Percentiles rank a stretch among this genome's conserved stretches.
These are phyloP conservation scores for Trichoderma sp. DNA, from an alignment of 2,329 filamentous ascomycete species.

Conservation along the genomic window DNA sequence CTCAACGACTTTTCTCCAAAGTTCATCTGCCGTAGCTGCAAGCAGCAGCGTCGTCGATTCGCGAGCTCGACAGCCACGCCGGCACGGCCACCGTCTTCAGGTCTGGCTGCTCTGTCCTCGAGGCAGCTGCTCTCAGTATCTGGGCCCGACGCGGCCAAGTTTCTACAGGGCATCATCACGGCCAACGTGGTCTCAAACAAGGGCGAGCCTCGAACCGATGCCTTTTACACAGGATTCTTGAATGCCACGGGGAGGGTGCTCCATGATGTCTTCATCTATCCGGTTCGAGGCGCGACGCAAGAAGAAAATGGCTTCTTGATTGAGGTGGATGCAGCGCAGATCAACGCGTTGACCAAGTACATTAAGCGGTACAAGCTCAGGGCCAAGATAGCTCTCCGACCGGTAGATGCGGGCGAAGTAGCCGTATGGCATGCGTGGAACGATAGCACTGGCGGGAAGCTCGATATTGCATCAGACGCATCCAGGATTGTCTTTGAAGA, in stretches of 20 bases:
- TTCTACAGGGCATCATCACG: conserved; percentile 87
- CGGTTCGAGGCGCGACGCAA: conserved; percentile 47
- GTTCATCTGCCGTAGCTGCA: conserved; percentile 40
- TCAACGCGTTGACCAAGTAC: conserved; percentile 66
- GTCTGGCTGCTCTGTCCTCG: conserved; percentile 64
- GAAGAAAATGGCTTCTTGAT: conserved; percentile 61
- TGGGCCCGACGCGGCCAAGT: conserved; percentile 78
- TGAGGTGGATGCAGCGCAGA: conserved; percentile 76
- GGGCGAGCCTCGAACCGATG: conserved; percentile 47
- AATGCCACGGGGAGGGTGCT: conserved; percentile 83
- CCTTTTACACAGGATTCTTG: conserved; percentile 82
- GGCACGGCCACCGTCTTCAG: conserved; percentile 50
- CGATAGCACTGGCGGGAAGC: conserved; percentile 42
- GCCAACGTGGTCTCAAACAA: conserved; percentile 51
- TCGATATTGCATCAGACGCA: conserved; percentile 7
- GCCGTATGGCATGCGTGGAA: conserved; percentile 77
- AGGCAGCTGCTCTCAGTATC: conserved; percentile 79
- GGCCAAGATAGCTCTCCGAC: conserved; percentile 72
- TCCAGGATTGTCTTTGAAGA: conserved; percentile 52
- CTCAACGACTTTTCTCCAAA: conserved; percentile 28
- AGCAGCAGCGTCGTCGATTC: conserved; percentile 41
- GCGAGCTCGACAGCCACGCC: conserved; percentile 37
- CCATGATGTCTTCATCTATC: conserved; percentile 90
- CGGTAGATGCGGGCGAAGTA: conserved; percentile 67
- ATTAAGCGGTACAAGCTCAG: conserved; percentile 85